These are phyloP conservation scores for Drechslerella coelobrocha DNA, from an alignment of 2,329 filamentous ascomycete species.

Conservation along the genomic window DNA sequence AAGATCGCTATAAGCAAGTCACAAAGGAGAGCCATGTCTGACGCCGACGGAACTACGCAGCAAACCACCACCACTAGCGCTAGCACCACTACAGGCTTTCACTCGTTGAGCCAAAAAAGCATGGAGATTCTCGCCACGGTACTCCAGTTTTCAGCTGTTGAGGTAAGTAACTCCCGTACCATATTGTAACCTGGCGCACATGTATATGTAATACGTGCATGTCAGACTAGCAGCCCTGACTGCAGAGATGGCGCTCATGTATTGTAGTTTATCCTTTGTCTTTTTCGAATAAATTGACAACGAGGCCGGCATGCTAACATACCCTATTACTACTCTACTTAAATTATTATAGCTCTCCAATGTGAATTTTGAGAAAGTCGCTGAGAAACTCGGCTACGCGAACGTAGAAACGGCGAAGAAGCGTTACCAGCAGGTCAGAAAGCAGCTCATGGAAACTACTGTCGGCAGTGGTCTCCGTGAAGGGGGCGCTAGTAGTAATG, in stretches of 20 bases:
- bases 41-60: not conserved
- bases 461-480: not conserved
- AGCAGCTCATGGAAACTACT: conserved; percentile 12
- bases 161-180: conserved; percentile 2
- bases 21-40: conserved; percentile 1
- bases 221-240: too few species aligned
- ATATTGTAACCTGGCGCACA: not conserved
- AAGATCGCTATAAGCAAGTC: too few species aligned
- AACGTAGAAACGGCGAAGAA: conserved; percentile 26
- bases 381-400: conserved; percentile 21
- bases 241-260: too few species aligned
- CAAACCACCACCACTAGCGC: not conserved
- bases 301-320: too few species aligned
- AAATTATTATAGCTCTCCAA: conserved; percentile 3
- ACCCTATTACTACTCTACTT: too few species aligned
- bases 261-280: too few species aligned
- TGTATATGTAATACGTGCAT: too few species aligned
- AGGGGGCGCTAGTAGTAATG: not conserved
- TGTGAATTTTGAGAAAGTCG: conserved; percentile 12
- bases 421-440: conserved; percentile 18
- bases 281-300: too few species aligned
- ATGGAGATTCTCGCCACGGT: conserved; percentile 29
- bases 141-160: conserved; percentile 1
- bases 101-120: conserved; percentile 6
- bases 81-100: not conserved